phyloP scores from a whole-genome alignment of 2,329 filamentous ascomycete genomes.

The Pestalotiopsis fici region DNA sequence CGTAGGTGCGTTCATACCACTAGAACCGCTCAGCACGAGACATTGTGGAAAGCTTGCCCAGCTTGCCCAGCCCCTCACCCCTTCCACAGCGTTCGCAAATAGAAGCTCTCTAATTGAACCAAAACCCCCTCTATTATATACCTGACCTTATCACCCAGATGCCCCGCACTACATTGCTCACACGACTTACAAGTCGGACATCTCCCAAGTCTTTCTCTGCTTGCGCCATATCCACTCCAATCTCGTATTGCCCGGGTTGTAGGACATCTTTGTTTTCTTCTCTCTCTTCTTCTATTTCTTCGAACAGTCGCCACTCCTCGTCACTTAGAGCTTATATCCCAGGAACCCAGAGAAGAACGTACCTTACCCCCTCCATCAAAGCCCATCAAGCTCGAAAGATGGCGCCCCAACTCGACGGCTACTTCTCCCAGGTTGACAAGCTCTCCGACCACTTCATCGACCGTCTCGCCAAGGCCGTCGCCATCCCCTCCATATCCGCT shows the following conservation, averaged over 20 bases:
- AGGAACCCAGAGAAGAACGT: conserved; percentile 32
- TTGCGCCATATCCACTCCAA: conserved; percentile 12
- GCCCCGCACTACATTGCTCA: conserved; percentile 22
- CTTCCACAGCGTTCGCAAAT: background rate
- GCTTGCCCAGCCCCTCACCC: background rate
- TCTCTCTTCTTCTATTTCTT: background rate
- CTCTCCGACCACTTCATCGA: conserved; percentile 83
- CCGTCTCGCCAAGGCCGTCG: conserved; percentile 86
- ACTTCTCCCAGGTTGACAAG: conserved; percentile 88
- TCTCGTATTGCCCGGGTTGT: background rate
- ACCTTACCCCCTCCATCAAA: conserved; percentile 55
- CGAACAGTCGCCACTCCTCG: background rate
- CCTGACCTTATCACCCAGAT: conserved; percentile 15
- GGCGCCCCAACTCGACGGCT: conserved; percentile 87
- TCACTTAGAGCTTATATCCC: conserved; percentile 15
- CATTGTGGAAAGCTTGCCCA: background rate
- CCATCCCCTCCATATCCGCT: conserved; percentile 92
- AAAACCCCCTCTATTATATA: background rate
- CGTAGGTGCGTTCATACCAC: background rate
- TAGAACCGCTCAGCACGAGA: background rate
- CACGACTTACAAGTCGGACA: conserved; percentile 9
- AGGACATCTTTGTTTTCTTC: background rate
- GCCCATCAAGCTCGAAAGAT: conserved; percentile 71
- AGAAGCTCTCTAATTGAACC: conserved; percentile 1
- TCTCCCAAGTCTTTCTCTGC: conserved; percentile 6